Conservation (phyloP, 257 asterid species). For the Coffea canephora region DNA sequence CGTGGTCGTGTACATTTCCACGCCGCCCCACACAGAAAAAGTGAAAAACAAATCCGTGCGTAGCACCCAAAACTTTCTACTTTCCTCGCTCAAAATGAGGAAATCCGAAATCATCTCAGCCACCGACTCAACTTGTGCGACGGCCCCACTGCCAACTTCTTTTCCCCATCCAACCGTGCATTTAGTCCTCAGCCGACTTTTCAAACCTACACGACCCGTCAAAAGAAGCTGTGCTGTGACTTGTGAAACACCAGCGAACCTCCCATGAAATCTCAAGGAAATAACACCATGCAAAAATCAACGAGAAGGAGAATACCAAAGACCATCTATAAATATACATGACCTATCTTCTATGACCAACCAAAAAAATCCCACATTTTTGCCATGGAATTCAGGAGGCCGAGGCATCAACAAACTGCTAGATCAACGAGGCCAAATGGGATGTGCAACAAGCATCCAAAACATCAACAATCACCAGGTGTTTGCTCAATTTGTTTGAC, state of each 20-base stretch:
- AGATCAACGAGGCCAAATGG: conserved; percentile 28
- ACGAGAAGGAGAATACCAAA: not conserved
- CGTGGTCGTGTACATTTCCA: not conserved
- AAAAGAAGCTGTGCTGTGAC: conserved; percentile 31
- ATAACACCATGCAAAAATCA: conserved; percentile 30
- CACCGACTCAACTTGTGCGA: conserved; percentile 4
- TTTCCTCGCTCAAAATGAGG: not conserved
- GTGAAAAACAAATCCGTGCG: not conserved
- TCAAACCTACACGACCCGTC: conserved; percentile 41
- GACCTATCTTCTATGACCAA: not conserved
- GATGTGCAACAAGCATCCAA: conserved; percentile 64
- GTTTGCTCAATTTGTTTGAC: conserved; percentile 66
- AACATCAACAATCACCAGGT: conserved; percentile 66
- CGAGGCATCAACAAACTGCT: conserved; percentile 18
- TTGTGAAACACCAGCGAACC: conserved; percentile 44
- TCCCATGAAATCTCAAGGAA: conserved; percentile 62
- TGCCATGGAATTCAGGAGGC: conserved; percentile 37
- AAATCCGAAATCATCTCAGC: not conserved
- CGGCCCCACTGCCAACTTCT: not conserved
- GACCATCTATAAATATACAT: not conserved
- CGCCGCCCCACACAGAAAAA: conserved; percentile 9
- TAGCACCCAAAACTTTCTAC: not conserved
- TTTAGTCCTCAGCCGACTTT: conserved; percentile 38
- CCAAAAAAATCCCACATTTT: not conserved
- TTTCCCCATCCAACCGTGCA: conserved; percentile 30